phyloP scores from a whole-genome alignment of 106 monocot genomes.

The Dactylorhiza incarnata region DNA sequence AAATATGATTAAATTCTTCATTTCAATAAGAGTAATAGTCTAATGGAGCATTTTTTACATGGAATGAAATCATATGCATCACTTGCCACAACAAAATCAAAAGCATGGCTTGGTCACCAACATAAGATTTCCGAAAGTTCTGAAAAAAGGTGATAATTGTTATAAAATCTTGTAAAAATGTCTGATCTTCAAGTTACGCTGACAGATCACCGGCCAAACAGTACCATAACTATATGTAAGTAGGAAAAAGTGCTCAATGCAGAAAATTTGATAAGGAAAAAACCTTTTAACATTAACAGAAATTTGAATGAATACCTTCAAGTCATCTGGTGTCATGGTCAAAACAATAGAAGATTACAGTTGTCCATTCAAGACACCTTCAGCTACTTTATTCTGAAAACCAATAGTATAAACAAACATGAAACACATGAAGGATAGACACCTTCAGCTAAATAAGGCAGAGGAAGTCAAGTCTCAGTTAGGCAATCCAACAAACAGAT shows the following conservation, averaged over 20 bases:
- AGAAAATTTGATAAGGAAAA: neutral
- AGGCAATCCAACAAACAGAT: too few relatives aligned
- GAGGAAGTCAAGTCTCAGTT: too few relatives aligned
- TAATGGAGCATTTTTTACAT: too few relatives aligned
- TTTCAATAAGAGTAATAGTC: too few relatives aligned
- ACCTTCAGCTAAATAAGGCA: too few relatives aligned
- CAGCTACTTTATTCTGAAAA: slow-evolving; percentile 54
- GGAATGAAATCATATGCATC: too few relatives aligned
- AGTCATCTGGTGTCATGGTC: slow-evolving; percentile 64
- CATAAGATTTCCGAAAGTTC: too few relatives aligned
- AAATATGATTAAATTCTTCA: too few relatives aligned
- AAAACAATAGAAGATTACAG: slow-evolving; percentile 44
- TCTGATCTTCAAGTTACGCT: neutral
- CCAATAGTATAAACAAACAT: neutral
- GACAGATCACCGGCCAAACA: neutral
- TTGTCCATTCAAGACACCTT: slow-evolving; percentile 49
- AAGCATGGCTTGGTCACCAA: too few relatives aligned
- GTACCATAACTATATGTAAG: neutral
- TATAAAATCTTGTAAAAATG: neutral
- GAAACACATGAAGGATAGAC: too few relatives aligned
- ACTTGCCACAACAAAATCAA: too few relatives aligned
- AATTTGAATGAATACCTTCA: slow-evolving; percentile 38
- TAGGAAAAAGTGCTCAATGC: neutral
- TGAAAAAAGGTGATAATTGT: too few relatives aligned
- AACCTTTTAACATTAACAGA: neutral